Conservation (phyloP, 2,329 filamentous ascomycete genomes). For the Neofusicoccum sp. region DNA sequence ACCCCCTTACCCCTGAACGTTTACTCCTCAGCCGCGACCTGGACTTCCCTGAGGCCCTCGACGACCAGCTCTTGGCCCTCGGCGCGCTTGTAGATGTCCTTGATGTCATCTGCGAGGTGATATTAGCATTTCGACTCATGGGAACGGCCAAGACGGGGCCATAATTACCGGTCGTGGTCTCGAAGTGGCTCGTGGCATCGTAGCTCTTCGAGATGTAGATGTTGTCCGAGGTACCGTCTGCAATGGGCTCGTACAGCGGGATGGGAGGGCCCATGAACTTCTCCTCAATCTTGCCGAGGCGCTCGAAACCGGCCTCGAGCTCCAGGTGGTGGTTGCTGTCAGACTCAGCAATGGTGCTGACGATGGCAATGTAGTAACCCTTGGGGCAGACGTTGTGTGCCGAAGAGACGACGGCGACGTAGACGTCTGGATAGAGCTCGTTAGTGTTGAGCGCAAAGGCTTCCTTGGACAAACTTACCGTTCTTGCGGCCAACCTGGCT, state of each 20-base stretch:
- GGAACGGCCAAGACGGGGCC: not conserved
- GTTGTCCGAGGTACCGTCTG: slow-evolving; percentile 81
- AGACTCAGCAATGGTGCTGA: slow-evolving; percentile 94
- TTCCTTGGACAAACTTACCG: slow-evolving; percentile 57
- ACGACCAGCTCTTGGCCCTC: slow-evolving; percentile 85
- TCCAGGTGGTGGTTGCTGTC: slow-evolving; percentile 93
- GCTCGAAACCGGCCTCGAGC: slow-evolving; percentile 87
- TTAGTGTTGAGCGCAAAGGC: slow-evolving; percentile 20
- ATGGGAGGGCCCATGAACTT: slow-evolving; percentile 95
- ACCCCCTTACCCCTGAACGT: slow-evolving; percentile 1
- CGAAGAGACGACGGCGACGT: slow-evolving; percentile 92
- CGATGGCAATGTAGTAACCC: slow-evolving; percentile 98
- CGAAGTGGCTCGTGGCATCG: slow-evolving; percentile 96
- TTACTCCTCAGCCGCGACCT: slow-evolving; percentile 70
- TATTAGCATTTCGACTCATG: slow-evolving; percentile 25
- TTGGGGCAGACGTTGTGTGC: slow-evolving; percentile 98
- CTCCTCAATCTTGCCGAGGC: slow-evolving; percentile 92
- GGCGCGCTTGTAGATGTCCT: slow-evolving; percentile 85
- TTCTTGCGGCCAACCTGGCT: slow-evolving; percentile 96
- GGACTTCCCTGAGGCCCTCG: slow-evolving; percentile 80
- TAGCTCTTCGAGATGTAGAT: slow-evolving; percentile 99
- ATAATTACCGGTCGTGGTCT: slow-evolving; percentile 71
- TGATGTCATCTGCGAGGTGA: slow-evolving; percentile 77
- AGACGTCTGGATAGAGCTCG: slow-evolving; percentile 68
- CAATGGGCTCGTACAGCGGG: slow-evolving; percentile 88